phyloP scores from a whole-genome alignment of 163 green algal species.

The Scenedesmus sp. region DNA sequence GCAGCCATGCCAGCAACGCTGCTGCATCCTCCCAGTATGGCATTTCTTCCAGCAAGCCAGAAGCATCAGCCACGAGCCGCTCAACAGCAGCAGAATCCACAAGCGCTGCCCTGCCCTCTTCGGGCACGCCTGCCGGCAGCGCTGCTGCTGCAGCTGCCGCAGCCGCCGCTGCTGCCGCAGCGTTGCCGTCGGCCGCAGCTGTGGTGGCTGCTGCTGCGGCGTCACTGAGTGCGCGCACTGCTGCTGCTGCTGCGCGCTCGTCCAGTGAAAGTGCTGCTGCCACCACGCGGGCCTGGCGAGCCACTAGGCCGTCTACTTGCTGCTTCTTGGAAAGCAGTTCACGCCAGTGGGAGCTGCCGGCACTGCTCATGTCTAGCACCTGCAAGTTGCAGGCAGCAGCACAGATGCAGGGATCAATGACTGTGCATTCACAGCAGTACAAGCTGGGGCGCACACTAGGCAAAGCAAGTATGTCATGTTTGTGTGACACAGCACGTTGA shows the following conservation, averaged over 20 bases:
- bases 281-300: background rate
- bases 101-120: background rate
- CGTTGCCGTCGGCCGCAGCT: background rate
- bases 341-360: conserved; percentile 18
- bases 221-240: background rate
- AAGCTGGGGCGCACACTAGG: background rate
- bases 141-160: conserved; percentile 2
- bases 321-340: conserved; percentile 27
- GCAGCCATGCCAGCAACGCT: conserved; percentile 50
- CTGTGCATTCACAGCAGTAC: background rate
- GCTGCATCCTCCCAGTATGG: conserved; percentile 57
- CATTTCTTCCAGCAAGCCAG: conserved; percentile 8
- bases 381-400: background rate
- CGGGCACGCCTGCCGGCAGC: background rate
- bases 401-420: background rate
- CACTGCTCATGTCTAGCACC: conserved; percentile 49
- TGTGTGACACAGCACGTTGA: no score
- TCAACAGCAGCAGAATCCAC: background rate
- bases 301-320: conserved; percentile 28
- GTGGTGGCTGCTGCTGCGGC: background rate
- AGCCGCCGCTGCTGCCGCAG: background rate
- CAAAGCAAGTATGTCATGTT: background rate
- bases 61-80: conserved; percentile 10
- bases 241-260: background rate
- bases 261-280: conserved; percentile 7